These are phyloP conservation scores for Neofusicoccum cordaticola DNA, from an alignment of 2,329 filamentous ascomycete genomes.

Conservation along the genomic window DNA sequence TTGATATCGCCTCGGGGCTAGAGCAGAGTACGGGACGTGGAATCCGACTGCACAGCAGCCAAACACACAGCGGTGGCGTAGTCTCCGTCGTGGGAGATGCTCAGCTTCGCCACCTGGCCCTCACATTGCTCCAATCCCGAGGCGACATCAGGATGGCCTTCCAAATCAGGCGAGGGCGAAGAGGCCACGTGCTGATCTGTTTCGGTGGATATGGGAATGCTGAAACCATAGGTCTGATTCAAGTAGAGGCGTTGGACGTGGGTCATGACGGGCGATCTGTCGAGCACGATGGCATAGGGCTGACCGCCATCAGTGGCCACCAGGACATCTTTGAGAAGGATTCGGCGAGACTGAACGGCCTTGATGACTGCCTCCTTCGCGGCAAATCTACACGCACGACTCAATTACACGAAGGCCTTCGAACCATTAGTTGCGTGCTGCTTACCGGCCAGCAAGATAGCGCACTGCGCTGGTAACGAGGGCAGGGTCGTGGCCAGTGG, in stretches of 20 bases:
- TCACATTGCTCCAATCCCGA: conserved; percentile 23
- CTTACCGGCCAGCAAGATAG: conserved; percentile 37
- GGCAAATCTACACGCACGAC: conserved; percentile 37
- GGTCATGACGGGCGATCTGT: conserved; percentile 17
- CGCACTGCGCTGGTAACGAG: conserved; percentile 6
- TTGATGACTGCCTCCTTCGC: conserved; percentile 53
- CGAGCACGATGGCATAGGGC: conserved; percentile 19
- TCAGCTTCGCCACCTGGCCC: conserved; percentile 62
- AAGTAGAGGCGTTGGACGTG: conserved; percentile 29
- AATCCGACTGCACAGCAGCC: not conserved
- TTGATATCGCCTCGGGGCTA: not conserved
- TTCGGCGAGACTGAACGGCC: conserved; percentile 25
- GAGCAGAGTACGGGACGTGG: not conserved
- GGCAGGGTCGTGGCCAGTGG: not conserved
- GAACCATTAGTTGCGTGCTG: not conserved
- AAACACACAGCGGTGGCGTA: conserved; percentile 66
- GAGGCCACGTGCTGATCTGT: not conserved
- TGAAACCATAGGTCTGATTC: not conserved
- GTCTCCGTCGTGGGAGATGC: conserved; percentile 83
- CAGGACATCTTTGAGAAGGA: conserved; percentile 1
- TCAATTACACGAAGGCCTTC: not conserved
- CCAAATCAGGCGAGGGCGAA: not conserved
- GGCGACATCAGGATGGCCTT: not conserved
- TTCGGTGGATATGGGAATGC: not conserved
- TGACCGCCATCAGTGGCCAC: not conserved